Base-by-base conservation (phyloP, 1,139 yeast species). In the Suhomyces anneliseae region DNA sequence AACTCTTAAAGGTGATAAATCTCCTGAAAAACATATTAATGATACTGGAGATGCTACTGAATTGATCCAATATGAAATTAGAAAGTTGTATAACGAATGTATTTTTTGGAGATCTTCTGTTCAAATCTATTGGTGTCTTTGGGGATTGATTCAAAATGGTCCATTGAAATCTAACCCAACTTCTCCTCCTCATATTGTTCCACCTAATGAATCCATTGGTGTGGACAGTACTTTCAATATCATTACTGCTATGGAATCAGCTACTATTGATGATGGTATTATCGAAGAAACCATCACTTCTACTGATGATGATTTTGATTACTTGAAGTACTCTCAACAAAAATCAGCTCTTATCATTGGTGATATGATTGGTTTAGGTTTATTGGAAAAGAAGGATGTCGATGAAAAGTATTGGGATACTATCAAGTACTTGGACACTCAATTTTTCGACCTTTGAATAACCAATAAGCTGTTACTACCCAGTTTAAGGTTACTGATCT, bases 121-220 rank as follows among this genome's bases (percentile, higher is more conserved):
- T 14, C 87, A 86, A 46, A 74, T 89, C 6, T 82, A 79, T 61
- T 93, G 99, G 99, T 78, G 87, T 27, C 63, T 90, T 27, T 93
- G 99, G 99, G 98, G 96, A 0, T 76, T 93, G 46, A 81, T 93
- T 39, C 96, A 88, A 66, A 78, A 81, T 60, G 87, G 87, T 3
- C 53, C 57, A 1, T 50, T 51, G 29, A 51, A 56, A 29, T 43
- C 53, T 3, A 35, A 47, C n/a, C 51, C 57, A 5, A 42, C 51
- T 4, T 34, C 51, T 8, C 48, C 53, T 6, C 45, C 49, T 9
- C 48, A 39, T 26, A 40, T 35, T 7, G 14, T 19, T 9, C 48
- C 48, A 10, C 67, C 65, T 24, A 42, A 60, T 2, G 44, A 58
- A 12, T 59, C 52, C 24, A 47, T 43, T 7, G 82, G 81, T 8